Conservation (phyloP, 2,329 filamentous ascomycete genomes). For the Cladophialophora yegresii region DNA sequence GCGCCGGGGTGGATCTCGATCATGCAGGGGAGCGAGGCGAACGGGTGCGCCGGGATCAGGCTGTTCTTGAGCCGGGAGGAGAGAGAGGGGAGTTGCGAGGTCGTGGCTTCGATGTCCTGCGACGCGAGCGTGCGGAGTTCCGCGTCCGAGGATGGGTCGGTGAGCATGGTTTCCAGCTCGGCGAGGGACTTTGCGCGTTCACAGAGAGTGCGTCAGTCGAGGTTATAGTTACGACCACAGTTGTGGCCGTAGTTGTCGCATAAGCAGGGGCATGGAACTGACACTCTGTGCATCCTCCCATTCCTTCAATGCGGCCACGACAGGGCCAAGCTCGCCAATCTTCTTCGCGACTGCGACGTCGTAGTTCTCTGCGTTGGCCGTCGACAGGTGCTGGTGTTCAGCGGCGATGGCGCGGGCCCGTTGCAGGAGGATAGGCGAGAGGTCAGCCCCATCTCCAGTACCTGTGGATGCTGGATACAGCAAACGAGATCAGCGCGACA, state of each 20-base stretch:
- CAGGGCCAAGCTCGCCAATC: slow-evolving; percentile 55
- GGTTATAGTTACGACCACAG: not conserved
- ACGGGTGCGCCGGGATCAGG: slow-evolving; percentile 84
- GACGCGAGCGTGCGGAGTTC: slow-evolving; percentile 62
- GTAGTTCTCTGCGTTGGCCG: slow-evolving; percentile 57
- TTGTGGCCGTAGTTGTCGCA: not conserved
- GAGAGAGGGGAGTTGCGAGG: slow-evolving; percentile 62
- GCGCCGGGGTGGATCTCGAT: slow-evolving; percentile 90
- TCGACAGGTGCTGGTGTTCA: slow-evolving; percentile 58
- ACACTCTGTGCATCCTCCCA: slow-evolving; percentile 63
- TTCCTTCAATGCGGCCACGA: slow-evolving; percentile 56
- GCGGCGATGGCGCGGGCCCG: slow-evolving; percentile 57
- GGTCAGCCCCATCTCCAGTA: slow-evolving; percentile 31
- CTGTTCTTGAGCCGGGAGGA: slow-evolving; percentile 70
- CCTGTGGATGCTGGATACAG: slow-evolving; percentile 32
- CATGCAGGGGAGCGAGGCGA: slow-evolving; percentile 84
- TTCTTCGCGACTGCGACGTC: slow-evolving; percentile 60
- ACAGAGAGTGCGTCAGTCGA: not conserved
- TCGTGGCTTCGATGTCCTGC: slow-evolving; percentile 71
- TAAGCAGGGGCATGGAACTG: slow-evolving; percentile 20
- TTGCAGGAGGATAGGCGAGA: slow-evolving; percentile 55
- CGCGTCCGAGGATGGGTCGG: slow-evolving; percentile 63
- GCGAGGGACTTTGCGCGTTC: slow-evolving; percentile 50
- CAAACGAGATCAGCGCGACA: not conserved
- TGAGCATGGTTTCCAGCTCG: slow-evolving; percentile 75